A percentile compares a stretch with the other conserved stretches of the same genome.
phyloP scores from a whole-genome alignment of 495 filamentous ascomycete genomes.

The Paragyromitra xinjiangensis region DNA sequence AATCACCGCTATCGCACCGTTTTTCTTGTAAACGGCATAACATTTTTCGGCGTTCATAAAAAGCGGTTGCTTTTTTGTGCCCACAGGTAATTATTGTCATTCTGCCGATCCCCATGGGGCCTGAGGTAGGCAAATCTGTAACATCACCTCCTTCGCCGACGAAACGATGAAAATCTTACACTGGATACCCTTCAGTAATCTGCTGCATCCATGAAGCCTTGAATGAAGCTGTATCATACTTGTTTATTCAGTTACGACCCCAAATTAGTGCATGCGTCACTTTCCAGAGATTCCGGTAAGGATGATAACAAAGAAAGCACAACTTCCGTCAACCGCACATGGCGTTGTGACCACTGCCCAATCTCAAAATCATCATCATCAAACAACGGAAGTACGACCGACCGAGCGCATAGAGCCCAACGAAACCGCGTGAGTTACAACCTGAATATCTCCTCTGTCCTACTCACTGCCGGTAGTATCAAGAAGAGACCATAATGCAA shows the following conservation, averaged over 20 bases:
- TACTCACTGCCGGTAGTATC: constrained; percentile 38
- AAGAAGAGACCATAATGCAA: constrained; percentile 27
- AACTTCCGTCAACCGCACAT: constrained; percentile 37
- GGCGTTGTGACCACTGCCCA: constrained; percentile 27
- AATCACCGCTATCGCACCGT: constrained; percentile 25
- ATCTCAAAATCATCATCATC: constrained; percentile 38
- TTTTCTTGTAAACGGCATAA: constrained; percentile 21
- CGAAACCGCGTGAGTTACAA: constrained; percentile 41
- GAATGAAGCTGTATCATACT: constrained; percentile 29
- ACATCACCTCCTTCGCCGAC: constrained; percentile 26
- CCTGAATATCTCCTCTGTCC: constrained; percentile 29
- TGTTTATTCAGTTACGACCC: constrained; percentile 38
- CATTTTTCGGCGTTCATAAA: constrained; percentile 4
- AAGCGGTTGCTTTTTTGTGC: constrained; percentile 15
- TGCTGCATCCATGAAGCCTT: constrained; percentile 28
- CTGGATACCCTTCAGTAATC: constrained; percentile 30
- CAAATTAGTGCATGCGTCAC: constrained; percentile 46
- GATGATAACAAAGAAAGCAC: constrained; percentile 39
- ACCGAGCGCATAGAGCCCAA: constrained; percentile 32
- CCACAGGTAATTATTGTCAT: constrained; percentile 13
- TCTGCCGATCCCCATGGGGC: constrained; percentile 24
- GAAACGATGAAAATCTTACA: constrained; percentile 24
- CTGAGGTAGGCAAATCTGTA: constrained; percentile 21
- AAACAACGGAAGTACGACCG: constrained; percentile 29
- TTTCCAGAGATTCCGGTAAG: constrained; percentile 36